A percentile compares a stretch with the other conserved stretches of the same genome.
These are phyloP conservation scores for Parmelia sp. DNA, from an alignment of 495 filamentous ascomycete species.

Conservation along the genomic window DNA sequence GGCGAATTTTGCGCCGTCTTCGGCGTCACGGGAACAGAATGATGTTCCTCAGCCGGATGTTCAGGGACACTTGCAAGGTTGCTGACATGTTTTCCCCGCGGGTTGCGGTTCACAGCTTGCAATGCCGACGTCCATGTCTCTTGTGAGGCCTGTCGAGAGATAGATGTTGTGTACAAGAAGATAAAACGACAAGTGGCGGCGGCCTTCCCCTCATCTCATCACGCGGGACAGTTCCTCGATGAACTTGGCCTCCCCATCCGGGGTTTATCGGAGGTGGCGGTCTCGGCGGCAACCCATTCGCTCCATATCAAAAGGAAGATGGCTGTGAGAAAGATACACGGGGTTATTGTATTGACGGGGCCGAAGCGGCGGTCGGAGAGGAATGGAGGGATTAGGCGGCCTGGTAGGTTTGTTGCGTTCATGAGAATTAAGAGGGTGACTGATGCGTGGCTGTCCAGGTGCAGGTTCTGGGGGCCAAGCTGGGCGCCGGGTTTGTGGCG, in stretches of 20 bases:
- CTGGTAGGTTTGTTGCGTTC: conserved; percentile 61
- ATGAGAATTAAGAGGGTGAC: conserved; percentile 64
- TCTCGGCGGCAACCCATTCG: conserved; percentile 27
- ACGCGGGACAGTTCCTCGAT: conserved; percentile 14
- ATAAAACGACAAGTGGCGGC: conserved; percentile 11
- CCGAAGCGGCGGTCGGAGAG: conserved; percentile 59
- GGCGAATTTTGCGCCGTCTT: background rate
- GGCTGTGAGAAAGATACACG: conserved; percentile 46
- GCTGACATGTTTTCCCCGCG: background rate
- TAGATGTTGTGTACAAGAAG: background rate
- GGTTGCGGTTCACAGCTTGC: background rate
- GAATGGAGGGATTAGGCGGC: conserved; percentile 58
- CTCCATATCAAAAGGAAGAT: conserved; percentile 57
- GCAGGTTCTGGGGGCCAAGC: conserved; percentile 25
- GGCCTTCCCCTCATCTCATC: conserved; percentile 17
- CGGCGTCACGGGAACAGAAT: background rate
- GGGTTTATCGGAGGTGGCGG: conserved; percentile 27
- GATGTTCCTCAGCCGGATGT: background rate
- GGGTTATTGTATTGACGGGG: conserved; percentile 56
- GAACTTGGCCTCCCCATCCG: conserved; percentile 15
- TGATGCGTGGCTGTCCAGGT: conserved; percentile 16
- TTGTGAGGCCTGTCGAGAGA: background rate
- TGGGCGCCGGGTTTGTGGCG: conserved; percentile 23
- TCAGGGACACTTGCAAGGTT: conserved; percentile 10
- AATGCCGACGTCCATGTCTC: background rate